Percentiles rank a stretch among this genome's conserved stretches.
Evolutionary conservation across 2,329 filamentous ascomycete genomes (phyloP).

Genomic region (Cercospora zeae-maydis): DNA sequence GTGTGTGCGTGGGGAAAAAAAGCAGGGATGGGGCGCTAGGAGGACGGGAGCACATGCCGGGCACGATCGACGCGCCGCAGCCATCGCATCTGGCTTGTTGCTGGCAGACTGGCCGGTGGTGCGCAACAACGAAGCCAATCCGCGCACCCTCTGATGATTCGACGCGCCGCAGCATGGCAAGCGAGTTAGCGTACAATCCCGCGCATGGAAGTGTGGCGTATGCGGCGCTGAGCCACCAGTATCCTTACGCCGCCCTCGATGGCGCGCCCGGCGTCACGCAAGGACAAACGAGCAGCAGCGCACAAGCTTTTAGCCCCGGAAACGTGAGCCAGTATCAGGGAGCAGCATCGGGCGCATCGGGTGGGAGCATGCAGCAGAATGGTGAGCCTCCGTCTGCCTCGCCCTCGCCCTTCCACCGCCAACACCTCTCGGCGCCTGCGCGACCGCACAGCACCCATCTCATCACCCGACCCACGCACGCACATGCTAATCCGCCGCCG

Average conservation of each 20-base stretch:
- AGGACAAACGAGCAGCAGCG: constrained; percentile 1
- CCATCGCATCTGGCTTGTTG: neutral
- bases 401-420: neutral
- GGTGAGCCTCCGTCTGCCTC: constrained; percentile 5
- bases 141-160: constrained; percentile 2
- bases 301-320: constrained; percentile 12
- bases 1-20: neutral
- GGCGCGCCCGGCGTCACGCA: neutral
- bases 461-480: too few species aligned
- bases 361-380: constrained; percentile 9
- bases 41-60: neutral
- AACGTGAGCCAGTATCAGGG: constrained; percentile 3
- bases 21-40: constrained; percentile 2
- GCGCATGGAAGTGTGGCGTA: neutral
- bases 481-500: neutral
- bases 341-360: constrained; percentile 1
- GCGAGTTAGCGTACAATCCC: constrained; percentile 2
- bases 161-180: constrained; percentile 2
- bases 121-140: constrained; percentile 4
- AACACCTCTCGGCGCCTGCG: neutral
- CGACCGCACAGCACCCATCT: neutral
- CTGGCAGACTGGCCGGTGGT: neutral
- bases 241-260: neutral
- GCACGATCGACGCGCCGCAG: constrained; percentile 1
- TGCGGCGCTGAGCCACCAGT: neutral